Evolutionary conservation across 1,284 basidiomycete species (phyloP), one percentile per base, ranked within the genome.

Genomic region (Moesziomyces parantarcticus): DNA sequence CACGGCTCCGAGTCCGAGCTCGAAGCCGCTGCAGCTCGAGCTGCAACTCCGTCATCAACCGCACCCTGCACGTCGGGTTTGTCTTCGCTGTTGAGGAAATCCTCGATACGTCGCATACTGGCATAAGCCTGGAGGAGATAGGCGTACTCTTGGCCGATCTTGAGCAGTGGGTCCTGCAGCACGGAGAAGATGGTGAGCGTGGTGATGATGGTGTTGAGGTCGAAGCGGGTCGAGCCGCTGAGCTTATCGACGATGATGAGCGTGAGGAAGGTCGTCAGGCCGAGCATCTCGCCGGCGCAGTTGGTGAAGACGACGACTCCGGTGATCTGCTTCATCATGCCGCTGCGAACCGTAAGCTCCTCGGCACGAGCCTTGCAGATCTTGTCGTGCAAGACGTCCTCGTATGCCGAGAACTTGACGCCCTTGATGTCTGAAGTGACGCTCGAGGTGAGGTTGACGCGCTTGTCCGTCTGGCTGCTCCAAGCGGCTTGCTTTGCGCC

Each of bases 331-430:
- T 58, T 69, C 40, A 54, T 50, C 23, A 55, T 43, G 11, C 26
- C 44, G 26, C 44, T 34, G 6, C 60, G 60, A 21, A 21, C 34
- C 32, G 21, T 9, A 7, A 78, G 48, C 54, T 82, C 80, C n/a
- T 58, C 51, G n/a, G 49, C 58, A 14, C 80, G 64, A 6, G 62
- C 40, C 23, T 60, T 55, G 42, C 56, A 45, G 29, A 81, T 45
- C 53, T 77, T 81, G 13, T 20, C 14, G 14, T 60, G 49, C 7
- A 81, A 40, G 26, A 77, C 42, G 18, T 66, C 52, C 45, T 82
- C 79, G 45, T 79, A 81, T 10, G 77, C 80, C 13, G 75, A 68
- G 32, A 77, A 58, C 47, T 82, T 82, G 58, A 80, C 67, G 11
- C 78, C 79, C 36, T 77, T 78, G 50, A 80, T 79, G 51, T 78